Evolutionary conservation across 768 basidiomycete genomes (phyloP).

Genomic region (Polyporus arcularius): DNA sequence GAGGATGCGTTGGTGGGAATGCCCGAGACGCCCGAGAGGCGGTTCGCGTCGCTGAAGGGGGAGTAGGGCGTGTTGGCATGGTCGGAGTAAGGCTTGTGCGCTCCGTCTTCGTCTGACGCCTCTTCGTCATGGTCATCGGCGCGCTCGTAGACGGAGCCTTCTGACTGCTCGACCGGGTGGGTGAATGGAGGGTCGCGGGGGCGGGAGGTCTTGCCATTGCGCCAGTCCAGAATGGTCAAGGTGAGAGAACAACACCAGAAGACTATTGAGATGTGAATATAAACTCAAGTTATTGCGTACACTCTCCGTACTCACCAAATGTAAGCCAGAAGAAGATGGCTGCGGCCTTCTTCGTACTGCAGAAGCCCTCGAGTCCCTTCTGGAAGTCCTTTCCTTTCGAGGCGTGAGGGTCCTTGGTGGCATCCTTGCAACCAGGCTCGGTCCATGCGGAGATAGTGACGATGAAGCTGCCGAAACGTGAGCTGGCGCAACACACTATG

Average conservation of each 20-base stretch:
- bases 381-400: slow-evolving; percentile 63
- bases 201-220: slow-evolving; percentile 55
- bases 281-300: background rate
- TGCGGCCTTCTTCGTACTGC: slow-evolving; percentile 89
- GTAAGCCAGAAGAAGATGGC: slow-evolving; percentile 88
- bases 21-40: slow-evolving; percentile 37
- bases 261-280: slow-evolving; percentile 39
- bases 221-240: slow-evolving; percentile 75
- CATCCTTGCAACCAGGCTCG: slow-evolving; percentile 84
- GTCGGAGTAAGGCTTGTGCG: slow-evolving; percentile 45
- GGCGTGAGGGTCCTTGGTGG: slow-evolving; percentile 79
- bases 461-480: slow-evolving; percentile 52
- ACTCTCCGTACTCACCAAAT: slow-evolving; percentile 53
- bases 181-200: slow-evolving; percentile 79
- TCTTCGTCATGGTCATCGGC: slow-evolving; percentile 38
- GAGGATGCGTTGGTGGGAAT: slow-evolving; percentile 30
- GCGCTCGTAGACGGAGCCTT: slow-evolving; percentile 20
- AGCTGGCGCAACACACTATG: background rate
- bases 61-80: slow-evolving; percentile 27
- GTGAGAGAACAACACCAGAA: slow-evolving; percentile 75
- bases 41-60: slow-evolving; percentile 59
- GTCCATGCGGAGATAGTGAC: slow-evolving; percentile 87
- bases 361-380: slow-evolving; percentile 76
- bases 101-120: slow-evolving; percentile 53
- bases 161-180: slow-evolving; percentile 45